phyloP scores from a whole-genome alignment of 2,329 filamentous ascomycete species.

The Knufia petricola region DNA sequence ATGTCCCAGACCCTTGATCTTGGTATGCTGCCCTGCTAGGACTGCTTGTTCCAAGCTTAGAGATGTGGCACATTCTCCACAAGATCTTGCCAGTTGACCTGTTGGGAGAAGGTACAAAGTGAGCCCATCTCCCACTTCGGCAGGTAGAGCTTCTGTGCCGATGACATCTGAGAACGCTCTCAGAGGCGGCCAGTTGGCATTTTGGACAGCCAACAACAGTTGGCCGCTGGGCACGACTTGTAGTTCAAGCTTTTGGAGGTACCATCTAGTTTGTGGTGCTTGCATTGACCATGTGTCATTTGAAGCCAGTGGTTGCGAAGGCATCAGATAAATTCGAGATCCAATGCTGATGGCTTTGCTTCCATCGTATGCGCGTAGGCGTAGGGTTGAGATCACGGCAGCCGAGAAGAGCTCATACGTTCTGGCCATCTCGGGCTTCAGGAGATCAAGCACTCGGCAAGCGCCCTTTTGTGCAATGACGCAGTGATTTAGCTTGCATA shows the following conservation, averaged over 20 bases:
- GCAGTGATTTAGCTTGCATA: conserved; percentile 21
- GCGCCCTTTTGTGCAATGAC: conserved; percentile 22
- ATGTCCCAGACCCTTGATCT: not conserved
- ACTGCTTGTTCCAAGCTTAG: not conserved
- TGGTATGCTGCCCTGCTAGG: not conserved
- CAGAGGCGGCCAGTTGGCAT: conserved; percentile 2
- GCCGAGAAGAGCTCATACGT: conserved; percentile 19
- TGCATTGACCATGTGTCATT: not conserved
- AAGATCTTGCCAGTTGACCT: conserved; percentile 7
- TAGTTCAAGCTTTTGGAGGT: conserved; percentile 13
- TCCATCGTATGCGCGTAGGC: not conserved
- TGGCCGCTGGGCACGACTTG: conserved; percentile 19
- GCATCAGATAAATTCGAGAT: not conserved
- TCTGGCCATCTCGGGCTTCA: conserved; percentile 19
- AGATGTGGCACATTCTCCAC: not conserved
- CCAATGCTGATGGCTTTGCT: not conserved
- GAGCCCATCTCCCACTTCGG: not conserved
- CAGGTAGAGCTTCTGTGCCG: not conserved
- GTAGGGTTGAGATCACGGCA: conserved; percentile 21
- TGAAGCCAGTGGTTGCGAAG: not conserved
- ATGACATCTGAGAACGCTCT: not conserved
- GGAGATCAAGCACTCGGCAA: conserved; percentile 19
- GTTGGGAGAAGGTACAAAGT: conserved; percentile 5
- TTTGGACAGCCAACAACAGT: conserved; percentile 13
- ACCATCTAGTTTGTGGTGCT: not conserved